Evolutionary conservation across 2,329 filamentous ascomycete genomes (phyloP).

Genomic region (Phaeosphaeria sp.): DNA sequence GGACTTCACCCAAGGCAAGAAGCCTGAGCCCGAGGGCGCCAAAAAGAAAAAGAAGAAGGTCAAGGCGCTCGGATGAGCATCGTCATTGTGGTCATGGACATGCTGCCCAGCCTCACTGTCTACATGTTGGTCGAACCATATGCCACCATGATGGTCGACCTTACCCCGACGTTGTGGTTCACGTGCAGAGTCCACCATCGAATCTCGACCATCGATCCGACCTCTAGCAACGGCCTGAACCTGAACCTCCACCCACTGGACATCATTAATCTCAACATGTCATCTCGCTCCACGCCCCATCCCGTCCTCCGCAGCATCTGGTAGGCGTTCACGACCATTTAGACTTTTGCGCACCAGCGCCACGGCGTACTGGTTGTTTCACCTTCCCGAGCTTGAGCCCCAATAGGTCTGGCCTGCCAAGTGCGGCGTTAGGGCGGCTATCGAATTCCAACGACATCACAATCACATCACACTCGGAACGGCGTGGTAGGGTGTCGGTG

Average conservation of each 20-base stretch:
- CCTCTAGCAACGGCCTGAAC: not conserved
- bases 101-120: not conserved
- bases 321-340: conserved; percentile 9
- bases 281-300: conserved; percentile 4
- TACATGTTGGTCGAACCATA: not conserved
- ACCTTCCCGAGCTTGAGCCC: conserved; percentile 11
- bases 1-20: conserved; percentile 76
- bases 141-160: not conserved
- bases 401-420: conserved; percentile 1
- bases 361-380: conserved; percentile 11
- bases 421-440: not conserved
- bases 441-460: not conserved
- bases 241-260: too few relatives aligned
- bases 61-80: conserved; percentile 57
- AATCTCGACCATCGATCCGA: too few relatives aligned
- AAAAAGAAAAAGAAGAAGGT: conserved; percentile 61
- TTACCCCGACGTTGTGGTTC: not conserved
- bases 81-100: not conserved
- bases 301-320: conserved; percentile 9
- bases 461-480: not conserved
- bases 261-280: not conserved
- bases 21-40: conserved; percentile 55
- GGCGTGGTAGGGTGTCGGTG: too few relatives aligned
- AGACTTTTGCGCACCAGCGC: conserved; percentile 4
- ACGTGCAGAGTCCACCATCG: too few relatives aligned